Evolutionary conservation across 306 rosid species (phyloP), one percentile per base, ranked within the genome.

Genomic region (Ormosia emarginata): DNA sequence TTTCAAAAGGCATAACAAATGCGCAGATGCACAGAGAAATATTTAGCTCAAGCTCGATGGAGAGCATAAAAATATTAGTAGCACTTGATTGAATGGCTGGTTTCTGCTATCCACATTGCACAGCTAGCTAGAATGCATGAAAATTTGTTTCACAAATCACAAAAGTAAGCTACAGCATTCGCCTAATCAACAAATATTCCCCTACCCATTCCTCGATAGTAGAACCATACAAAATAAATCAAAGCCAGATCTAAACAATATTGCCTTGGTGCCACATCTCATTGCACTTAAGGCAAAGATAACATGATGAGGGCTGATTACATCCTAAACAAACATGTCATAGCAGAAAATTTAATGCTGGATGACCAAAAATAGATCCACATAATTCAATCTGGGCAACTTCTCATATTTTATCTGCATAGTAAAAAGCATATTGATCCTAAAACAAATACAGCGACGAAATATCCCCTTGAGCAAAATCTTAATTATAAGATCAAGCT

Each of bases 391-490:
- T 74, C 69, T 36, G 12, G n/a, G 44, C 66, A 82, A 12, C 49
- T 39, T 50, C 58, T 72, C 50, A 58, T 65, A 65, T 82, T 74
- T 71, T 67, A 71, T 77, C 81, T 15, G 74, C 47, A 47, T 71
- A 58, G 62, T 8, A 15, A 56, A 73, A 49, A 49, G 49, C 64
- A 81, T 50, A 81, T 32, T 59, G 59, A 59, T 82, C 55, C 89
- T 59, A 29, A 62, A 56, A 76, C 69, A 75, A 77, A 73, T 80
- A 69, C 67, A 81, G 62, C 34, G 5, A 67, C 37, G 55, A 29
- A 78, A 82, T 74, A 64, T 59, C 53, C 65, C 74, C 65, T 65
- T 8, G 41, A 70, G 67, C 82, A 82, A 89, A 85, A 84, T 85
- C 82, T 80, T 8, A 49, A 12, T 77, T 59, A 37, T 34, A 77